Evolutionary conservation across 805 yeast species (phyloP).

Genomic region (Wickerhamiella vanderwaltii): DNA sequence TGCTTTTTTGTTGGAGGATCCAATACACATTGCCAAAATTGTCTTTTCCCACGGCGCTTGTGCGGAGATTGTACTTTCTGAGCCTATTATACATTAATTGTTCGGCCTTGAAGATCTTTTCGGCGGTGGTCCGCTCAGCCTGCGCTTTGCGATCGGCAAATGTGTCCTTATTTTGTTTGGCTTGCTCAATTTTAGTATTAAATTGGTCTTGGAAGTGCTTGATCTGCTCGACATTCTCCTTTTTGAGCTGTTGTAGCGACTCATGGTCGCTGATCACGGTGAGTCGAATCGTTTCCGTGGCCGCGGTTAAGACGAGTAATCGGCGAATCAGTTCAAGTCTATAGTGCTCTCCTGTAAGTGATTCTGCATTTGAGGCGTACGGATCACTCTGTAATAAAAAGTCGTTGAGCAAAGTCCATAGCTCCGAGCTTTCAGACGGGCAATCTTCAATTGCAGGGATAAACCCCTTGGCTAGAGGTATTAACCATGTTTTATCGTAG

Average conservation of each 20-base stretch:
- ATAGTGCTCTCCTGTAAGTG: conserved; percentile 21
- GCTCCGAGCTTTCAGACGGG: conserved; percentile 24
- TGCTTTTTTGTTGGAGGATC: conserved; percentile 27
- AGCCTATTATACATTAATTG: conserved; percentile 22
- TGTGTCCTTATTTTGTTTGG: conserved; percentile 10
- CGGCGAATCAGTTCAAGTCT: conserved; percentile 23
- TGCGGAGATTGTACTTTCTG: conserved; percentile 26
- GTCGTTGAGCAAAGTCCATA: conserved; percentile 27
- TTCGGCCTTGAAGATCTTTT: conserved; percentile 22
- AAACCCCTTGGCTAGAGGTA: conserved; percentile 20
- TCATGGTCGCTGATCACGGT: conserved; percentile 27
- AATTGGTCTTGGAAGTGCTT: conserved; percentile 19
- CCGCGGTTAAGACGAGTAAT: conserved; percentile 23
- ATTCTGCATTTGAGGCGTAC: conserved; percentile 16
- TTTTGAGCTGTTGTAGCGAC: conserved; percentile 21
- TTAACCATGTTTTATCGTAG: conserved; percentile 26
- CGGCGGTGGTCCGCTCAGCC: conserved; percentile 21
- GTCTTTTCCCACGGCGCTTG: conserved; percentile 27
- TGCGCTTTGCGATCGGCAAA: conserved; percentile 17
- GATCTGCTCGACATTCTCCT: conserved; percentile 23
- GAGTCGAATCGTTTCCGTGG: conserved; percentile 28
- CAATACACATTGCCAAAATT: conserved; percentile 28
- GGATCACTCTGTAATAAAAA: conserved; percentile 15
- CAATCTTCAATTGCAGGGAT: conserved; percentile 26
- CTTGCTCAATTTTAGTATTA: conserved; percentile 19